Evolutionary conservation across 2,329 filamentous ascomycete species (phyloP).

Genomic region (Sporothrix brunneoviolacea): DNA sequence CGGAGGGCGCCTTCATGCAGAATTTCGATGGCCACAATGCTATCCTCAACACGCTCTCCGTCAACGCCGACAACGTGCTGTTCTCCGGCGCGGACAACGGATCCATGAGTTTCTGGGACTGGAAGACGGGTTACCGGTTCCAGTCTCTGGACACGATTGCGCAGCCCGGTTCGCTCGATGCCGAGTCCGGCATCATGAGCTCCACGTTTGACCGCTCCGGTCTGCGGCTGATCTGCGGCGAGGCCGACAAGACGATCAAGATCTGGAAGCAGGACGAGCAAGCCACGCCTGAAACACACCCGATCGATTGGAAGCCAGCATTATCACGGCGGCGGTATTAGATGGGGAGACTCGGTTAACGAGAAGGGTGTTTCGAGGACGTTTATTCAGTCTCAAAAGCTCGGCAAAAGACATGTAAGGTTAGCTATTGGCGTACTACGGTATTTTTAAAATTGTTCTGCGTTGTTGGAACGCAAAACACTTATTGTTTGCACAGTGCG

Average conservation of each 20-base stretch:
- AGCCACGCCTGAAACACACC: constrained; percentile 85
- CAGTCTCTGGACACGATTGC: constrained; percentile 86
- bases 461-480: no score
- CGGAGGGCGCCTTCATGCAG: constrained; percentile 97
- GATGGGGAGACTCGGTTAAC: no score
- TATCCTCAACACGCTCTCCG: constrained; percentile 89
- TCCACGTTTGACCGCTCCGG: constrained; percentile 89
- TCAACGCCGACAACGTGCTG: constrained; percentile 90
- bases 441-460: neutral
- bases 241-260: constrained; percentile 98
- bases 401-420: neutral
- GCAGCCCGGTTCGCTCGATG: constrained; percentile 88
- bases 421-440: no score
- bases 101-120: constrained; percentile 97
- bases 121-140: constrained; percentile 92
- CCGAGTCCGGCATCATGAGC: constrained; percentile 91
- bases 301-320: constrained; percentile 84
- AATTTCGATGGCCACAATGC: constrained; percentile 96
- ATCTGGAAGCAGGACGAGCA: constrained; percentile 92
- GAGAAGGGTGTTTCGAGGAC: no score
- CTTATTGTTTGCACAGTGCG: no score
- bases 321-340: constrained; percentile 71
- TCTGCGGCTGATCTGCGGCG: constrained; percentile 81
- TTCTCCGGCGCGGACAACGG: constrained; percentile 96
- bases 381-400: no score